Conservation (phyloP, 108 stramenopile genomes). For the Conticribra weissflogii region DNA sequence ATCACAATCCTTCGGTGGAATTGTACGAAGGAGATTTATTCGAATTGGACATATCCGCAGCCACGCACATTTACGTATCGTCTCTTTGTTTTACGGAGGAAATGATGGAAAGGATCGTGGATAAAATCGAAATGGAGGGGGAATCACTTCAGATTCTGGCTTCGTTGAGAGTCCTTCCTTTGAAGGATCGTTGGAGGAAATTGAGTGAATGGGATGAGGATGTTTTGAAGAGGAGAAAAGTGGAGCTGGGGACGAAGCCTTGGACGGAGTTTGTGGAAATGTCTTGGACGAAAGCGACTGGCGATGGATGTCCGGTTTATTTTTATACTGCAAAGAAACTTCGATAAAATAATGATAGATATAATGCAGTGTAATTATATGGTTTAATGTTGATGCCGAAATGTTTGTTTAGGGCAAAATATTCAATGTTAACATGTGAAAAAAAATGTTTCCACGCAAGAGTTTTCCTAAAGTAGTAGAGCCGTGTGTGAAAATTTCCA, state of each 20-base stretch:
- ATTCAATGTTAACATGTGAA: too few relatives aligned
- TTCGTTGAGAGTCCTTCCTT: slow-evolving; percentile 52
- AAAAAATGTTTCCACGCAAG: too few relatives aligned
- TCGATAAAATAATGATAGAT: too few relatives aligned
- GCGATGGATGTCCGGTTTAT: slow-evolving; percentile 60
- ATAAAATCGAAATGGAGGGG: slow-evolving; percentile 45
- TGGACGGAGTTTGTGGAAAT: slow-evolving; percentile 61
- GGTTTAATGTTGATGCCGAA: too few relatives aligned
- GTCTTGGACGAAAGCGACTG: slow-evolving; percentile 60
- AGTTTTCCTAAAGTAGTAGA: too few relatives aligned
- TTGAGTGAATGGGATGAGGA: not conserved
- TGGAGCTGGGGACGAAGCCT: slow-evolving; percentile 35
- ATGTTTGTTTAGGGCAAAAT: too few relatives aligned
- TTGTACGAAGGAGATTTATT: slow-evolving; percentile 63
- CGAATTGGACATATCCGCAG: slow-evolving; percentile 54
- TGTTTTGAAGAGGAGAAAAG: slow-evolving; percentile 10
- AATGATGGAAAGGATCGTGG: slow-evolving; percentile 52
- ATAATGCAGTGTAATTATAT: too few relatives aligned
- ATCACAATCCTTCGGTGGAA: slow-evolving; percentile 33
- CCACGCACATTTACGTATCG: slow-evolving; percentile 68
- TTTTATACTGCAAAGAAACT: slow-evolving; percentile 52
- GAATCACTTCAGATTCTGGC: slow-evolving; percentile 56
- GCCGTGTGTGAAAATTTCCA: too few relatives aligned
- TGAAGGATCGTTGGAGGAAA: not conserved
- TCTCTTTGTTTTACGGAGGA: slow-evolving; percentile 67